phyloP scores from a whole-genome alignment of 345 rosid species.

The Clarkia xantiana region DNA sequence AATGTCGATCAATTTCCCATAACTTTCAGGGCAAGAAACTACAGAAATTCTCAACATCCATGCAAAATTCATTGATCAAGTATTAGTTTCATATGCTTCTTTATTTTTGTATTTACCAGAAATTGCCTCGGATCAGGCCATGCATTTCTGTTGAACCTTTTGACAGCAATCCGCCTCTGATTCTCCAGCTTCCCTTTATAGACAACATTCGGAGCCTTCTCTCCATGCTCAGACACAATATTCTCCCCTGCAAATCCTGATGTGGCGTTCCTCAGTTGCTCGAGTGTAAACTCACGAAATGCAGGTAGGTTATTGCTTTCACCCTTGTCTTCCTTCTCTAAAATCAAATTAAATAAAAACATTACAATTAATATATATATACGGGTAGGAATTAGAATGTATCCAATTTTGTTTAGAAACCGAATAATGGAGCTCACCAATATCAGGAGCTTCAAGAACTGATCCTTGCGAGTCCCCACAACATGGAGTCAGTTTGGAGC shows the following conservation, averaged over 20 bases:
- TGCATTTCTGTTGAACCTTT: conserved; percentile 70
- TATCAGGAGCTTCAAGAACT: conserved; percentile 40
- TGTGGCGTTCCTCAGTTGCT: conserved; percentile 66
- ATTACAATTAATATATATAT: not conserved
- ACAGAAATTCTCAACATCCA: too few species aligned
- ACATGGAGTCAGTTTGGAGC: conserved; percentile 46
- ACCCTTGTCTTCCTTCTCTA: conserved; percentile 24
- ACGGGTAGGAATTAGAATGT: not conserved
- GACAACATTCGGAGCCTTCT: conserved; percentile 92
- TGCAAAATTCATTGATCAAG: too few species aligned
- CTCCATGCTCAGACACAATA: conserved; percentile 91
- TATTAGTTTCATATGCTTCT: too few species aligned
- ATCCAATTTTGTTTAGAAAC: too few species aligned
- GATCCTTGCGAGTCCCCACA: conserved; percentile 53
- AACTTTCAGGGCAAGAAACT: too few species aligned
- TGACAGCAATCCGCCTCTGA: conserved; percentile 72
- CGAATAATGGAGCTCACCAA: conserved; percentile 30
- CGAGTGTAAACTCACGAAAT: conserved; percentile 69
- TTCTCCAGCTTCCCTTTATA: conserved; percentile 82
- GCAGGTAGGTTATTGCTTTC: conserved; percentile 36
- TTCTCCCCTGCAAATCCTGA: conserved; percentile 82
- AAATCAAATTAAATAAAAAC: not conserved
- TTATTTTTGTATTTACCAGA: conserved; percentile 28
- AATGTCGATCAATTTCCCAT: too few species aligned
- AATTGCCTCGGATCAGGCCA: conserved; percentile 92